Percentiles rank a stretch among this genome's conserved stretches.
phyloP scores from a whole-genome alignment of 768 basidiomycete species.

The Fomitopsis serialis region DNA sequence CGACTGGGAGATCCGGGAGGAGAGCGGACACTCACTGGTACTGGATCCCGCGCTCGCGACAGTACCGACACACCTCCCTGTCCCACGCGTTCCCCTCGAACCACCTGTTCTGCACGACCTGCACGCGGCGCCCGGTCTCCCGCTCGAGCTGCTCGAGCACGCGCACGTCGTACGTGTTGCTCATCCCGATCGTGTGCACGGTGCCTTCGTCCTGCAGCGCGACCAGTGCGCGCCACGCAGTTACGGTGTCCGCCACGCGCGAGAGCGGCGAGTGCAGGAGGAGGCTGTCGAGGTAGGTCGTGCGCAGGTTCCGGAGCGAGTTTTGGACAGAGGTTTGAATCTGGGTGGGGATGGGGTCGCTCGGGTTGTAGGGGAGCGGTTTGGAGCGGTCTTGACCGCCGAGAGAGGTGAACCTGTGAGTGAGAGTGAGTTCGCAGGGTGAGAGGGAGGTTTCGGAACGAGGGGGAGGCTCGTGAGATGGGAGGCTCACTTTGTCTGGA shows the following conservation, averaged over 20 bases:
- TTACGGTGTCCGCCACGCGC: conserved; percentile 52
- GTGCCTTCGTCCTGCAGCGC: conserved; percentile 60
- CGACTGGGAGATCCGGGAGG: too few species aligned
- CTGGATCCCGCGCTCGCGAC: conserved; percentile 53
- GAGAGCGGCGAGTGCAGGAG: conserved; percentile 73
- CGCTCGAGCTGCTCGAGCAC: conserved; percentile 48
- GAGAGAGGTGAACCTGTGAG: conserved; percentile 63
- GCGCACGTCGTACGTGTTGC: conserved; percentile 67
- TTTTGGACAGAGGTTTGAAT: conserved; percentile 53
- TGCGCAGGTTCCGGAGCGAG: conserved; percentile 65
- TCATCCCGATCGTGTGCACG: conserved; percentile 63
- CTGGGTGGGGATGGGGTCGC: conserved; percentile 48
- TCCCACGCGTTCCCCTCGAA: conserved; percentile 80
- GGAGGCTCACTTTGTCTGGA: conserved; percentile 77
- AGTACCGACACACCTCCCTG: conserved; percentile 55
- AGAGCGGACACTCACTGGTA: conserved; percentile 54
- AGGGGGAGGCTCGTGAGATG: too few species aligned
- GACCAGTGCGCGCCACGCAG: conserved; percentile 64
- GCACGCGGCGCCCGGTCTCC: conserved; percentile 43
- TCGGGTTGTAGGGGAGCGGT: conserved; percentile 70
- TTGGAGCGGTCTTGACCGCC: conserved; percentile 65
- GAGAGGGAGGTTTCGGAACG: background rate
- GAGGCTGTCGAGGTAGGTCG: conserved; percentile 73
- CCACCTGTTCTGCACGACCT: conserved; percentile 85
- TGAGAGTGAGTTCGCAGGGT: background rate